A percentile compares a stretch with the other conserved stretches of the same genome.
Conservation (phyloP, 163 green algal genomes). For the Chlamydomonas reinhardtii region DNA sequence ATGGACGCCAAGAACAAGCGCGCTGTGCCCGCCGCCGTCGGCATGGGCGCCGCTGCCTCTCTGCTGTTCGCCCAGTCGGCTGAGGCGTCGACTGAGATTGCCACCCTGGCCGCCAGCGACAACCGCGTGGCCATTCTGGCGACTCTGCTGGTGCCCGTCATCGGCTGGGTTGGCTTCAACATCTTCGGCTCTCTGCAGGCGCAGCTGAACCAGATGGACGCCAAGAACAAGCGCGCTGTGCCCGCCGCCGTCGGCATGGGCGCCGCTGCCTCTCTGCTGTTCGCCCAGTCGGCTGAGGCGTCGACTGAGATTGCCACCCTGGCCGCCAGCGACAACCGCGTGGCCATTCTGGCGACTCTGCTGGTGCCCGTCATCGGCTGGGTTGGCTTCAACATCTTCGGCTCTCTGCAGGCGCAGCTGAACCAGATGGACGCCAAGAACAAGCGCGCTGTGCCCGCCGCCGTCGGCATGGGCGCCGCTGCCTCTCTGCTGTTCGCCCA, state of each 20-base stretch:
- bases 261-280: conserved; percentile 57
- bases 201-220: conserved; percentile 59
- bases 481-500: conserved; percentile 52
- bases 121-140: conserved; percentile 57
- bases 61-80: conserved; percentile 51
- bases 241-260: conserved; percentile 57
- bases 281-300: conserved; percentile 55
- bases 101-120: conserved; percentile 65
- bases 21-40: conserved; percentile 50
- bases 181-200: conserved; percentile 50
- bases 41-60: conserved; percentile 55
- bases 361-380: conserved; percentile 66
- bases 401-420: conserved; percentile 56
- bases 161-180: conserved; percentile 77
- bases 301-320: conserved; percentile 61
- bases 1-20: conserved; percentile 48
- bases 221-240: conserved; percentile 40
- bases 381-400: conserved; percentile 74
- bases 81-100: conserved; percentile 59
- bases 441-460: conserved; percentile 48
- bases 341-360: conserved; percentile 56
- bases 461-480: conserved; percentile 58
- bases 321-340: conserved; percentile 64
- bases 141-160: conserved; percentile 59
- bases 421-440: conserved; percentile 43